phyloP scores from a whole-genome alignment of 2,329 filamentous ascomycete species.

The Cryphonectria parasitica region DNA sequence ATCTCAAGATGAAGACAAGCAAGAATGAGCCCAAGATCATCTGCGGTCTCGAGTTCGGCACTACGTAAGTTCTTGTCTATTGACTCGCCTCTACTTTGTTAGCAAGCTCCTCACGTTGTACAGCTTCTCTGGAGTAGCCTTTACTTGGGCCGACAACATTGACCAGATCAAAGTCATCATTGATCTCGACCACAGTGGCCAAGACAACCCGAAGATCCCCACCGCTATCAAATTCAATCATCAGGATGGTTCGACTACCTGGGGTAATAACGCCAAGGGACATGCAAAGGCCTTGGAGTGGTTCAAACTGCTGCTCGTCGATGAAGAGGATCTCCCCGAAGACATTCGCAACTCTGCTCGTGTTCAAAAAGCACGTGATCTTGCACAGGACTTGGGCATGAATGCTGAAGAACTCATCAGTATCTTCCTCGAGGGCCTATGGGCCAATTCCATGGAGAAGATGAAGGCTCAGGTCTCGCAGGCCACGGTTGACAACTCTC shows the following conservation, averaged over 20 bases:
- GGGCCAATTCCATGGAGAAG: constrained; percentile 36
- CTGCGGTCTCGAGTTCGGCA: constrained; percentile 52
- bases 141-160: constrained; percentile 38
- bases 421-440: constrained; percentile 41
- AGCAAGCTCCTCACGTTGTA: not conserved
- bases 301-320: constrained; percentile 48
- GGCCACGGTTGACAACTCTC: constrained; percentile 31
- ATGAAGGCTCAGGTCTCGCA: constrained; percentile 37
- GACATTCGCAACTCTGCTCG: constrained; percentile 34
- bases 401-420: constrained; percentile 2
- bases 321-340: constrained; percentile 36
- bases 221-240: constrained; percentile 34
- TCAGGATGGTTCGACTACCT: rapidly evolving
- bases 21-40: constrained; percentile 35
- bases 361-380: constrained; percentile 24
- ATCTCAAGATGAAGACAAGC: not conserved
- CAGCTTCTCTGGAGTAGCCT: constrained; percentile 48
- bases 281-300: constrained; percentile 37
- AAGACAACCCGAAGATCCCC: constrained; percentile 40
- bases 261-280: constrained; percentile 42
- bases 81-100: not conserved
- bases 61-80: constrained; percentile 41
- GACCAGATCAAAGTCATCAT: constrained; percentile 39
- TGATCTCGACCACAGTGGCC: constrained; percentile 35
- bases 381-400: not conserved